phyloP scores from a whole-genome alignment of 768 basidiomycete genomes.

The Termitomyces eurrhizus region DNA sequence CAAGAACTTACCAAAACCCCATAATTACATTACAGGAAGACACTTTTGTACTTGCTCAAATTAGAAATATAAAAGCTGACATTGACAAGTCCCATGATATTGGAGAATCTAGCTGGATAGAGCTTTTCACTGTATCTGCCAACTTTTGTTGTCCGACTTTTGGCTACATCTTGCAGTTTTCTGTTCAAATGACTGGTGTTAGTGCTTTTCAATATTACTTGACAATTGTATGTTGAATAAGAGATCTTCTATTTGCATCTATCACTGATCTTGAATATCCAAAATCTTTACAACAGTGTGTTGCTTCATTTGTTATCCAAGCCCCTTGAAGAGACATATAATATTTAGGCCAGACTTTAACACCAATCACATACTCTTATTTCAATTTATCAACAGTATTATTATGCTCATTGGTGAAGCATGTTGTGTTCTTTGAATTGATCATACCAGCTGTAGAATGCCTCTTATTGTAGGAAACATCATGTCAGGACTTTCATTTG shows the following conservation, averaged over 20 bases:
- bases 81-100: constrained; percentile 30
- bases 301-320: constrained; percentile 8
- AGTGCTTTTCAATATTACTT: constrained; percentile 56
- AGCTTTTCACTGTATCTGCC: constrained; percentile 35
- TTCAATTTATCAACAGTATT: constrained; percentile 52
- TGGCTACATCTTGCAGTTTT: constrained; percentile 48
- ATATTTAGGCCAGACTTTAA: constrained; percentile 29
- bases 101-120: constrained; percentile 38
- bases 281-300: constrained; percentile 34
- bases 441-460: constrained; percentile 33
- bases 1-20: too few species aligned
- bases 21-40: too few species aligned
- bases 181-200: constrained; percentile 60
- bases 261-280: neutral
- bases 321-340: neutral
- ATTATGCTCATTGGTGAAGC: constrained; percentile 52
- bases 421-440: constrained; percentile 42
- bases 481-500: constrained; percentile 37
- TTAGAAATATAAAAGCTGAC: constrained; percentile 40
- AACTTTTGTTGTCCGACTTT: constrained; percentile 46
- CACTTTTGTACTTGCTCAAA: constrained; percentile 41
- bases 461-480: constrained; percentile 42
- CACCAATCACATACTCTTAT: constrained; percentile 40
- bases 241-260: neutral
- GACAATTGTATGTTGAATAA: constrained; percentile 27